Conservation (phyloP, 768 basidiomycete genomes). For the Agrocybe praecox region DNA sequence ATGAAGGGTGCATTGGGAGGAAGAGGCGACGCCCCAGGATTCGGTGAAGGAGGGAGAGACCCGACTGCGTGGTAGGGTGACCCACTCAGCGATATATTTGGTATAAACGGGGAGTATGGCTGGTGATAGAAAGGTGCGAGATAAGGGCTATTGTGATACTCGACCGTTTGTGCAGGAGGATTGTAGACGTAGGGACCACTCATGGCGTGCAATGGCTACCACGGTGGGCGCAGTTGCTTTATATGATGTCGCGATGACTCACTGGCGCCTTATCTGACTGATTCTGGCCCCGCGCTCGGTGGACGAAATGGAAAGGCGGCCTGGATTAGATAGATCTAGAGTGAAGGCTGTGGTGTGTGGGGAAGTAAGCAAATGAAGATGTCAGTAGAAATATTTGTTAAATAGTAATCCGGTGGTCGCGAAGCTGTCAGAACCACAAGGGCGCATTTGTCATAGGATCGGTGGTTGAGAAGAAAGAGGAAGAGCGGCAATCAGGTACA, state of each 20-base stretch:
- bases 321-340: background rate
- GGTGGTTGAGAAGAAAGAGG: background rate
- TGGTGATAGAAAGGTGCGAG: slow-evolving; percentile 27
- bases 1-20: slow-evolving; percentile 17
- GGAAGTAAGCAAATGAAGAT: background rate
- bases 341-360: background rate
- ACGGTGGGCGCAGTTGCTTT: background rate
- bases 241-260: background rate
- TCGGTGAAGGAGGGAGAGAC: slow-evolving; percentile 19
- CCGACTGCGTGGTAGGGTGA: slow-evolving; percentile 31
- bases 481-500: background rate
- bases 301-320: background rate
- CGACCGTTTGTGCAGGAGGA: slow-evolving; percentile 30
- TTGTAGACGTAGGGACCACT: slow-evolving; percentile 43
- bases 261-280: background rate
- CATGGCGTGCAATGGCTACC: slow-evolving; percentile 18
- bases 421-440: background rate
- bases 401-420: background rate
- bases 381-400: background rate
- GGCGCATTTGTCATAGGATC: background rate
- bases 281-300: background rate
- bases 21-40: slow-evolving; percentile 9
- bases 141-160: slow-evolving; percentile 33
- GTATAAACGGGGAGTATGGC: slow-evolving; percentile 45
- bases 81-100: slow-evolving; percentile 31